Base-by-base conservation (phyloP, 352 stramenopile species). In the Poterioochromonas sp. region DNA sequence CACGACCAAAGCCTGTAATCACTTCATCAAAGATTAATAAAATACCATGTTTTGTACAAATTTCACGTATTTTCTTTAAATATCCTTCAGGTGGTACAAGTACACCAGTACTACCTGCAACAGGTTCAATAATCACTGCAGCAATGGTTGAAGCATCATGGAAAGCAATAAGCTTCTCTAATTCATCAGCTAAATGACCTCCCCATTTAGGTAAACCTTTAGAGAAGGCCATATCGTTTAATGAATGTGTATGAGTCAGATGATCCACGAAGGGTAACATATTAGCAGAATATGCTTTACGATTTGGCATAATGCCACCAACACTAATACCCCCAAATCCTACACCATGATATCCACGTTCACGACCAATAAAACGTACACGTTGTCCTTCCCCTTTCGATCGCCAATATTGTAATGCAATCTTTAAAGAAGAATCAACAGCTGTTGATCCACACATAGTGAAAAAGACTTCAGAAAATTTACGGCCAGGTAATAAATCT, bases 1-100 rank as follows among this genome's bases (percentile, higher is more conserved):
- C 92, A 41, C 90, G 87, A 18, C 85, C 90, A 77, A 94, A 94
- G 22, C 89, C 91, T 39, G 86, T 90, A 78, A 94, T 90, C 44
- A 94, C 87, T 80, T 95, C 90, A 79, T 97, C 93, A 8, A 90
- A 85, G 76, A 97, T 93, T 58, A 97, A 84, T 53, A 97, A 81
- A 73, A 97, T 96, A 78, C 92, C 84, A 80, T 97, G 92, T 40
- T 91, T 85, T 58, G 93, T 86, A 79, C 91, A 96, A 64, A 97
- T 92, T 51, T 89, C 83, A 47, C 89, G 88, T 80, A 97, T 79
- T 37, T 88, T 87, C 82, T 94, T 86, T 87, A 97, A 90, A 85
- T 95, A 97, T 22, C 82, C 84, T 76, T 86, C 88, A 78, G 90
- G 93, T 47, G 90, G 89, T 0, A 87, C 86, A 26, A 92, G 84